Conservation (phyloP, 2,329 filamentous ascomycete species). For the Calonectria hawksworthii region DNA sequence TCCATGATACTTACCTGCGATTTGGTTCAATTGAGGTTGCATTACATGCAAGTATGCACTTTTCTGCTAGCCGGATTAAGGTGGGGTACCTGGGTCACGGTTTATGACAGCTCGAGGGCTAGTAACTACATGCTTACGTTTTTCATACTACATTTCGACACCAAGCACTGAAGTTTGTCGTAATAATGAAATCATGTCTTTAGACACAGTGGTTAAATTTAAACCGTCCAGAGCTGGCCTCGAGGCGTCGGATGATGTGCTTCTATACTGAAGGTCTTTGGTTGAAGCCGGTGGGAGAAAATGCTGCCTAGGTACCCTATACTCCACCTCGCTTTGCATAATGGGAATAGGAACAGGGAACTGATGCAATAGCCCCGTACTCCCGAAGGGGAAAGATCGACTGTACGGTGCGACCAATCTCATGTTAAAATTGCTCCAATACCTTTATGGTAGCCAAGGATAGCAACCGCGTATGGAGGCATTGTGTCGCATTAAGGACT, state of each 20-base stretch:
- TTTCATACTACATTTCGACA: too few species aligned
- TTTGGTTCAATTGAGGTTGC: too few species aligned
- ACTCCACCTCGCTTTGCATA: neutral
- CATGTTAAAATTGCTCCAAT: neutral
- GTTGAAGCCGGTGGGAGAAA: neutral
- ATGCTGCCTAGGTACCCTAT: neutral
- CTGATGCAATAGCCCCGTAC: neutral
- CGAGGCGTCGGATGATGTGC: too few species aligned
- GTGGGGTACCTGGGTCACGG: too few species aligned
- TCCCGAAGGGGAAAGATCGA: neutral
- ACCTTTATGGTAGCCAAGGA: neutral
- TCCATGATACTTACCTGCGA: too few species aligned
- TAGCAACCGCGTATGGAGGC: neutral
- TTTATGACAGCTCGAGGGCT: too few species aligned
- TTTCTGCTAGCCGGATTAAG: too few species aligned
- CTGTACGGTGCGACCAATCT: neutral
- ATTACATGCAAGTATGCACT: too few species aligned
- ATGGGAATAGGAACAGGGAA: neutral
- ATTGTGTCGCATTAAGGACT: neutral
- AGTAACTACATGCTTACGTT: too few species aligned
- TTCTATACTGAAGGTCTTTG: neutral
- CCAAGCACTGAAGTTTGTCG: too few species aligned
- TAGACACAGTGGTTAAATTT: neutral
- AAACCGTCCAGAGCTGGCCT: rapidly evolving
- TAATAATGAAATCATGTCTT: too few species aligned